Percentiles rank a stretch among this genome's conserved stretches.
phyloP scores from a whole-genome alignment of 140 eudicot species.

The Bidens hawaiensis region DNA sequence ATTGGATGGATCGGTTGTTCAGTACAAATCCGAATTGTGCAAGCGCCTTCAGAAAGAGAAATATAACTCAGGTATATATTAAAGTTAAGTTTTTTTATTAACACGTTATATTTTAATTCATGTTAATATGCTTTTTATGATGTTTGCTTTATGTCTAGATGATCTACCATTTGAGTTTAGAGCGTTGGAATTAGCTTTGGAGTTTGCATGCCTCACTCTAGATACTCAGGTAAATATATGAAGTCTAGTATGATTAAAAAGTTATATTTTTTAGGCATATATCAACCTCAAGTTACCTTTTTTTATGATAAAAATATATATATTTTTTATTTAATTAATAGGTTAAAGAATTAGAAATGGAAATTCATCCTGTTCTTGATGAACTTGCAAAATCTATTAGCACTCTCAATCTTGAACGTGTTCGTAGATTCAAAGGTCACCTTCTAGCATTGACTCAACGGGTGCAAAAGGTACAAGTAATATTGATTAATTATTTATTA shows the following conservation, averaged over 20 bases:
- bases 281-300: not conserved
- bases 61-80: conserved; percentile 66
- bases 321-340: conserved; percentile 15
- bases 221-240: conserved; percentile 98
- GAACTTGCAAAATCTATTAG: conserved; percentile 93
- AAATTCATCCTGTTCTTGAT: conserved; percentile 96
- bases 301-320: not conserved
- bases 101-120: not conserved
- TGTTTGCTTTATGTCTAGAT: conserved; percentile 41
- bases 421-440: conserved; percentile 92
- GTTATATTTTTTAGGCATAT: not conserved
- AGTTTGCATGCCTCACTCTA: conserved; percentile 81
- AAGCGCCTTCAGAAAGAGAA: conserved; percentile 71
- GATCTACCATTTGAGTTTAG: conserved; percentile 91
- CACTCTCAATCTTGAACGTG: conserved; percentile 92
- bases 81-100: not conserved
- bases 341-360: conserved; percentile 90
- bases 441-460: conserved; percentile 93
- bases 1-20: conserved; percentile 75
- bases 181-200: conserved; percentile 95
- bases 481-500: not conserved
- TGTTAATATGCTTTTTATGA: not conserved
- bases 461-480: conserved; percentile 76
- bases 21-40: conserved; percentile 71
- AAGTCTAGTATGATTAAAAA: not conserved